phyloP scores from a whole-genome alignment of 1,139 yeast genomes.

The Blastobotrys buckinghamii region DNA sequence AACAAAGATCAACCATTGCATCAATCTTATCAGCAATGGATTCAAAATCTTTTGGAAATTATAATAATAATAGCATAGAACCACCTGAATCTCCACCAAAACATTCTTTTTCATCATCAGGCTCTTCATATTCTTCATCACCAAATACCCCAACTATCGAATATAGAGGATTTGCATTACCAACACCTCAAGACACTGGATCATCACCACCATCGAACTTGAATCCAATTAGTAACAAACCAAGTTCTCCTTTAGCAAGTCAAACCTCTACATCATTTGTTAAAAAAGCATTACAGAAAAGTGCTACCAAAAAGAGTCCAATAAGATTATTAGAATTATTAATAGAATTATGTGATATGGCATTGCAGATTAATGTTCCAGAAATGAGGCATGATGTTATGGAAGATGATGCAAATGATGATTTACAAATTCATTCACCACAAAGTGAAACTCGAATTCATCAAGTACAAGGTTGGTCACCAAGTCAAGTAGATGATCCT shows the following conservation, averaged over 20 bases:
- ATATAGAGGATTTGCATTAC: conserved; percentile 58
- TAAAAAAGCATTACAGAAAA: conserved; percentile 12
- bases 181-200: conserved; percentile 22
- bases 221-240: neutral
- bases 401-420: conserved; percentile 20
- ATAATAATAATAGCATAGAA: conserved; percentile 2
- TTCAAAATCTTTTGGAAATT: neutral
- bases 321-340: conserved; percentile 60
- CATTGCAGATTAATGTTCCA: conserved; percentile 62
- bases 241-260: conserved; percentile 2
- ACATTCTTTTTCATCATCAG: conserved; percentile 12
- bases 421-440: conserved; percentile 47
- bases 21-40: conserved; percentile 23
- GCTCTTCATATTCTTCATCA: conserved; percentile 8
- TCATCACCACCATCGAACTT: conserved; percentile 5
- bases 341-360: conserved; percentile 68
- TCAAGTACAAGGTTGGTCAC: conserved; percentile 47
- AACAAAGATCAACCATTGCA: conserved; percentile 56
- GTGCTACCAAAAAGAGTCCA: conserved; percentile 41
- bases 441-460: conserved; percentile 61
- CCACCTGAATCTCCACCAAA: conserved; percentile 16
- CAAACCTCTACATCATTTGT: conserved; percentile 7
- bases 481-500: conserved; percentile 53
- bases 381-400: conserved; percentile 24
- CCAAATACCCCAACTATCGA: conserved; percentile 32